phyloP scores from a whole-genome alignment of 148 eudicot species.

The Nyssa sinensis region DNA sequence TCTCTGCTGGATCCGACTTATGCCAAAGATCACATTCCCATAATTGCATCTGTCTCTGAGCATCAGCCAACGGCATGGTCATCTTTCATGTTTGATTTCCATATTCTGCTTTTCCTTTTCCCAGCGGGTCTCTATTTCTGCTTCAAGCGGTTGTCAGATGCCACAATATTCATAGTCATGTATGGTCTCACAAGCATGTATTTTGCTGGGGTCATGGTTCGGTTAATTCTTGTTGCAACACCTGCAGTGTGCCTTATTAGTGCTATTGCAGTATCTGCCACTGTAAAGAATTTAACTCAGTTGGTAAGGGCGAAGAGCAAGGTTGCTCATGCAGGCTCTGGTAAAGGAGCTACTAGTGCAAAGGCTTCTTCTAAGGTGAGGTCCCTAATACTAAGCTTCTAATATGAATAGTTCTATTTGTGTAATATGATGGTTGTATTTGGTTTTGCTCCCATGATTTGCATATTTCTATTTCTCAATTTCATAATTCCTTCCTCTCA shows the following conservation, averaged over 20 bases:
- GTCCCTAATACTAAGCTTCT: background rate
- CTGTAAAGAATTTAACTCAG: constrained; percentile 81
- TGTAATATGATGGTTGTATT: background rate
- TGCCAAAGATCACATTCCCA: constrained; percentile 97
- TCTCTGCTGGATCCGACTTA: constrained; percentile 97
- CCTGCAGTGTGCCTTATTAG: constrained; percentile 98
- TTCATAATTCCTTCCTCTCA: background rate
- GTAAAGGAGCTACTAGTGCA: constrained; percentile 61
- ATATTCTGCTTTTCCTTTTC: constrained; percentile 84
- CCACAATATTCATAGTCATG: constrained; percentile 93
- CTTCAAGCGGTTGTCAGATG: constrained; percentile 94
- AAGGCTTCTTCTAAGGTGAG: constrained; percentile 89
- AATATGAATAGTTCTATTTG: background rate
- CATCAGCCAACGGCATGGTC: constrained; percentile 99
- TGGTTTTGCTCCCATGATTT: background rate
- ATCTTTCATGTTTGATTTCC: constrained; percentile 98
- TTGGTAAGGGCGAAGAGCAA: constrained; percentile 66
- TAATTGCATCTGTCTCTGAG: constrained; percentile 98
- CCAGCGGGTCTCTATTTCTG: constrained; percentile 98
- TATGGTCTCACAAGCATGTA: constrained; percentile 99
- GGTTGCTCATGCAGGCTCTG: constrained; percentile 41
- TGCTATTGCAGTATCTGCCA: constrained; percentile 96
- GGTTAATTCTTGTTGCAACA: constrained; percentile 92
- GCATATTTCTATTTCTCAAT: background rate
- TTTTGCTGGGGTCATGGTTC: constrained; percentile 99